phyloP scores from a whole-genome alignment of 805 yeast species.

The Teunomyces tritomae region DNA sequence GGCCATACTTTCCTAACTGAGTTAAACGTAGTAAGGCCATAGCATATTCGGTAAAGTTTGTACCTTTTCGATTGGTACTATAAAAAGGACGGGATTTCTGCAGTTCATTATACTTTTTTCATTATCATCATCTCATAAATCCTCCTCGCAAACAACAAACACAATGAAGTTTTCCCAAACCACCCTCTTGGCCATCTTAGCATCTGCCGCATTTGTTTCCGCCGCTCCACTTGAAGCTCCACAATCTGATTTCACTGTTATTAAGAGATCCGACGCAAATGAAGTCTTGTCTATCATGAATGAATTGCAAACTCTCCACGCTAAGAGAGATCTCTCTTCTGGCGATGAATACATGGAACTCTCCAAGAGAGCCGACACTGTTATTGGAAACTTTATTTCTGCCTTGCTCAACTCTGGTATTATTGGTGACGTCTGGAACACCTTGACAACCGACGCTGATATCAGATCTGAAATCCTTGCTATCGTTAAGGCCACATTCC shows the following conservation, averaged over 20 bases:
- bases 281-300: constrained; percentile 32
- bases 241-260: constrained; percentile 25
- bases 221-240: constrained; percentile 27
- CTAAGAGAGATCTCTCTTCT: constrained; percentile 34
- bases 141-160: background rate
- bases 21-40: background rate
- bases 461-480: constrained; percentile 23
- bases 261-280: constrained; percentile 34
- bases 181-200: constrained; percentile 39
- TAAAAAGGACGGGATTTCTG: constrained; percentile 1
- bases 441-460: constrained; percentile 31
- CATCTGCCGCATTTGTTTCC: constrained; percentile 33
- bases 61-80: background rate
- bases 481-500: constrained; percentile 30
- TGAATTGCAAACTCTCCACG: constrained; percentile 32
- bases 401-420: constrained; percentile 40
- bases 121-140: background rate
- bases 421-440: constrained; percentile 32
- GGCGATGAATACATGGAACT: constrained; percentile 27
- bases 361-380: constrained; percentile 34
- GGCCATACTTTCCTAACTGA: constrained; percentile 6
- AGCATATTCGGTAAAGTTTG: too few species aligned
- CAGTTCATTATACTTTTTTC: background rate
- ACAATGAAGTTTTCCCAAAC: constrained; percentile 42
- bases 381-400: constrained; percentile 33